phyloP scores from a whole-genome alignment of 306 rosid species.

The Sicyos baderoa region DNA sequence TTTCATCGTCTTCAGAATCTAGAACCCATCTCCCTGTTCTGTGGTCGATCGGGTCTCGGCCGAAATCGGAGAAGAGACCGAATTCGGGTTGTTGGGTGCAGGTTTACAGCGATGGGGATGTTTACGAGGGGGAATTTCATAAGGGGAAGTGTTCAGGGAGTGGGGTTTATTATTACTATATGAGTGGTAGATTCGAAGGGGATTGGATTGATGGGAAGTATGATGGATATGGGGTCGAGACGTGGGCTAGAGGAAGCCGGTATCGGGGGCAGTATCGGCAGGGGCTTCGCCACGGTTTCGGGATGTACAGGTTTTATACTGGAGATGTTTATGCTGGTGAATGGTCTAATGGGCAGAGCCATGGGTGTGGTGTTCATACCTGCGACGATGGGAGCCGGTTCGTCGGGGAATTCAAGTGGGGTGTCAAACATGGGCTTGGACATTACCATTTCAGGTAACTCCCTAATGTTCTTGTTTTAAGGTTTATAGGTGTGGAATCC shows the following conservation, averaged over 20 bases:
- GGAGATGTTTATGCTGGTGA: slow-evolving; percentile 94
- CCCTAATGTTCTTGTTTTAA: not conserved
- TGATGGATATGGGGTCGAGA: slow-evolving; percentile 89
- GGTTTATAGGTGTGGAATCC: not conserved
- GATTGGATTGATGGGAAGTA: slow-evolving; percentile 94
- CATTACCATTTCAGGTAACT: slow-evolving; percentile 92
- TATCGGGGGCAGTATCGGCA: slow-evolving; percentile 74
- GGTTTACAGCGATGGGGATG: slow-evolving; percentile 76
- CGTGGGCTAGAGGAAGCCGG: slow-evolving; percentile 95
- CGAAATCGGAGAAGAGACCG: slow-evolving; percentile 42
- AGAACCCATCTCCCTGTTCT: slow-evolving; percentile 63
- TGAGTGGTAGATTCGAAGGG: slow-evolving; percentile 97
- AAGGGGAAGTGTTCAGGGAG: slow-evolving; percentile 85
- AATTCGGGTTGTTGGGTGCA: slow-evolving; percentile 85
- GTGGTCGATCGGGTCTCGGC: slow-evolving; percentile 83
- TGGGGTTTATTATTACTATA: slow-evolving; percentile 82
- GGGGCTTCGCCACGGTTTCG: slow-evolving; percentile 82
- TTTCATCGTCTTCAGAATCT: slow-evolving; percentile 28
- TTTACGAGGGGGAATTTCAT: slow-evolving; percentile 90
- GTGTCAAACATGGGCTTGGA: slow-evolving; percentile 96
- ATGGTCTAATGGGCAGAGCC: slow-evolving; percentile 94
- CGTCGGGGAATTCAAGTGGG: slow-evolving; percentile 97
- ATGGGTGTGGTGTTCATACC: slow-evolving; percentile 91
- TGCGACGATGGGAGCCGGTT: slow-evolving; percentile 93
- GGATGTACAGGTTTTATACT: slow-evolving; percentile 84